These are phyloP conservation scores for Candida hispaniensis DNA, from an alignment of 805 yeast genomes.

Conservation along the genomic window DNA sequence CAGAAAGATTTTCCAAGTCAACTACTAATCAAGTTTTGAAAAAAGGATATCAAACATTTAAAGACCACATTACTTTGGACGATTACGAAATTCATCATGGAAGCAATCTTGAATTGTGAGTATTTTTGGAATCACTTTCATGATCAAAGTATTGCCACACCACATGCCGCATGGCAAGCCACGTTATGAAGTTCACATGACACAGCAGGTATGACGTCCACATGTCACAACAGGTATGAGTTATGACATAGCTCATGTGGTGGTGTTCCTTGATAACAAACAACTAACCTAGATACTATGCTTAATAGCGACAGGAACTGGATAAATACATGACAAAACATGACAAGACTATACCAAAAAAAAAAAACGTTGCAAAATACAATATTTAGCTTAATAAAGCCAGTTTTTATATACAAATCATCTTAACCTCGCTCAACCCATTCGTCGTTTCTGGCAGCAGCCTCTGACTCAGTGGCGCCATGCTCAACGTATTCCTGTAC, in stretches of 20 bases:
- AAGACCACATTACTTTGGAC: constrained; percentile 84
- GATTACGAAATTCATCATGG: constrained; percentile 93
- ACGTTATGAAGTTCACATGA: too few relatives aligned
- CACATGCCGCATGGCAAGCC: too few relatives aligned
- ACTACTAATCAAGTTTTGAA: constrained; percentile 45
- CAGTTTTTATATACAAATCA: too few relatives aligned
- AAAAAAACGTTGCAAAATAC: too few relatives aligned
- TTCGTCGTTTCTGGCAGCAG: constrained; percentile 19
- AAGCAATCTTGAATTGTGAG: constrained; percentile 70
- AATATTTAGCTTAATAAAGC: too few relatives aligned
- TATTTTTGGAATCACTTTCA: too few relatives aligned
- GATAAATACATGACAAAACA: too few relatives aligned
- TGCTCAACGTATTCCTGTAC: constrained; percentile 63
- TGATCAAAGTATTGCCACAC: too few relatives aligned
- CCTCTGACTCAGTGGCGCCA: constrained; percentile 39
- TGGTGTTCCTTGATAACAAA: constrained; percentile 5
- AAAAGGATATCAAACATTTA: constrained; percentile 74
- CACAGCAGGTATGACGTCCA: too few relatives aligned
- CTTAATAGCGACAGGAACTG: constrained; percentile 3
- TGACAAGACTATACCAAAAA: too few relatives aligned
- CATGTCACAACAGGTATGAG: background rate
- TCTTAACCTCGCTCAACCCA: constrained; percentile 23
- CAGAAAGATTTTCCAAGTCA: constrained; percentile 3
- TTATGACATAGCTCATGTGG: background rate
- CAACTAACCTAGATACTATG: constrained; percentile 16